phyloP scores from a whole-genome alignment of 2,329 filamentous ascomycete species.

The Exserohilum rostratum region DNA sequence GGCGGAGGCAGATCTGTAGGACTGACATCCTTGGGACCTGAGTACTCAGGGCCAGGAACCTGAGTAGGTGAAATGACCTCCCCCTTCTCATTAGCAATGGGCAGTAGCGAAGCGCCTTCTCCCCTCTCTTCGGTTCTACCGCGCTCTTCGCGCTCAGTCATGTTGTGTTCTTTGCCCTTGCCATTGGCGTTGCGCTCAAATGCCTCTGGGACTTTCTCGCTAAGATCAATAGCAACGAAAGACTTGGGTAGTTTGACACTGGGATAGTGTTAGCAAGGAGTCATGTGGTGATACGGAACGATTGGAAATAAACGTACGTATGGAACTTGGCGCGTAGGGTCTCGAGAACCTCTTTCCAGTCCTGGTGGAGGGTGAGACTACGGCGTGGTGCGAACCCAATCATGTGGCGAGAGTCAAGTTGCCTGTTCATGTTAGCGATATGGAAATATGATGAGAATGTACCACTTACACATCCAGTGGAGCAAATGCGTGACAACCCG shows the following conservation, averaged over 20 bases:
- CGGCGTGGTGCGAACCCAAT: constrained; percentile 92
- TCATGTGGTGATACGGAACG: neutral
- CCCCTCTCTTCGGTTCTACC: constrained; percentile 27
- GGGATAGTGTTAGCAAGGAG: constrained; percentile 7
- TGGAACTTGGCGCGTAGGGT: constrained; percentile 94
- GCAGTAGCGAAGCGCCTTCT: constrained; percentile 9
- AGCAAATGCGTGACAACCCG: constrained; percentile 95
- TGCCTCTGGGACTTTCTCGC: constrained; percentile 56
- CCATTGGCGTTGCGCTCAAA: constrained; percentile 38
- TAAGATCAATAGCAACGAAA: constrained; percentile 58
- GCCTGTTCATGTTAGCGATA: constrained; percentile 46
- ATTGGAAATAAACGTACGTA: constrained; percentile 66
- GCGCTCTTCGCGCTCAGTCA: constrained; percentile 21
- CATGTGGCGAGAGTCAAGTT: constrained; percentile 93
- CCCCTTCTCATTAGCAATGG: constrained; percentile 11
- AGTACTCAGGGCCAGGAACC: neutral
- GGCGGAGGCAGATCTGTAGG: constrained; percentile 15
- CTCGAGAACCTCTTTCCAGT: constrained; percentile 98
- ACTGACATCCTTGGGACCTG: constrained; percentile 10
- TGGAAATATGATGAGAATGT: neutral
- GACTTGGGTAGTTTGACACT: constrained; percentile 59
- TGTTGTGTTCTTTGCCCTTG: constrained; percentile 29
- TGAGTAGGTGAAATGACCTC: constrained; percentile 3
- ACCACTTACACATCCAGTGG: constrained; percentile 76
- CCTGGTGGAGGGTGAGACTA: constrained; percentile 85